These are phyloP conservation scores for Termitomyces sp. DNA, from an alignment of 768 basidiomycete species.

Conservation along the genomic window DNA sequence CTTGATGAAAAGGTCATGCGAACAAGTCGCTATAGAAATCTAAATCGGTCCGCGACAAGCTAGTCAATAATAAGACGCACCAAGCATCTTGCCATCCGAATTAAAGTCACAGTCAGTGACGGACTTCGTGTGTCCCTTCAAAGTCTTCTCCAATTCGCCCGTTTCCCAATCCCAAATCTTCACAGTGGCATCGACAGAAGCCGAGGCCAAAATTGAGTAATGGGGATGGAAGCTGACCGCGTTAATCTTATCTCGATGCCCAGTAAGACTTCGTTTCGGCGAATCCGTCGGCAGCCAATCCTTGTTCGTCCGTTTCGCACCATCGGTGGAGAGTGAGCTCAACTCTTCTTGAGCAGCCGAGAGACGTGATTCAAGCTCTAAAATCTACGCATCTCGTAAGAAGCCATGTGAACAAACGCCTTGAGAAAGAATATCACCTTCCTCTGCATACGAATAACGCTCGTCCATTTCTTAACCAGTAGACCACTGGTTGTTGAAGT, in stretches of 20 bases:
- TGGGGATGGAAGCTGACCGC: slow-evolving; percentile 63
- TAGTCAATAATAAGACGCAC: slow-evolving; percentile 27
- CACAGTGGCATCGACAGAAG: slow-evolving; percentile 63
- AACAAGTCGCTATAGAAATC: slow-evolving; percentile 13
- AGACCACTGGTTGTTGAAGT: slow-evolving; percentile 34
- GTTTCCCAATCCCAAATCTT: slow-evolving; percentile 82
- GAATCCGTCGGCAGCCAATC: slow-evolving; percentile 53
- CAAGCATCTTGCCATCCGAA: slow-evolving; percentile 57
- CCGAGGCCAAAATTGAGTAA: slow-evolving; percentile 60
- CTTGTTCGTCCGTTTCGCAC: slow-evolving; percentile 6
- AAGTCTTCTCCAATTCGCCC: slow-evolving; percentile 67
- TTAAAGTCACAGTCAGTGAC: slow-evolving; percentile 70
- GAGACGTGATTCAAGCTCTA: slow-evolving; percentile 55
- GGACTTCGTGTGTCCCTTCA: slow-evolving; percentile 69
- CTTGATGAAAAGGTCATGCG: slow-evolving; percentile 28
- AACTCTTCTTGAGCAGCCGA: slow-evolving; percentile 36
- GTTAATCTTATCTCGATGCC: slow-evolving; percentile 54
- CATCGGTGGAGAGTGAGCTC: slow-evolving; percentile 1
- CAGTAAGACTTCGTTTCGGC: slow-evolving; percentile 38
- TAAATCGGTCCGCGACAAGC: not conserved
- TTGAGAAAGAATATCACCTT: slow-evolving; percentile 40
- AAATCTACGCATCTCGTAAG: slow-evolving; percentile 33
- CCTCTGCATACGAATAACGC: slow-evolving; percentile 76
- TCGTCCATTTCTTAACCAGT: slow-evolving; percentile 82
- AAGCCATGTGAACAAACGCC: not conserved